These are phyloP conservation scores for Zoysia pacifica DNA, from an alignment of 176 grass and related monocot genomes.

Conservation along the genomic window DNA sequence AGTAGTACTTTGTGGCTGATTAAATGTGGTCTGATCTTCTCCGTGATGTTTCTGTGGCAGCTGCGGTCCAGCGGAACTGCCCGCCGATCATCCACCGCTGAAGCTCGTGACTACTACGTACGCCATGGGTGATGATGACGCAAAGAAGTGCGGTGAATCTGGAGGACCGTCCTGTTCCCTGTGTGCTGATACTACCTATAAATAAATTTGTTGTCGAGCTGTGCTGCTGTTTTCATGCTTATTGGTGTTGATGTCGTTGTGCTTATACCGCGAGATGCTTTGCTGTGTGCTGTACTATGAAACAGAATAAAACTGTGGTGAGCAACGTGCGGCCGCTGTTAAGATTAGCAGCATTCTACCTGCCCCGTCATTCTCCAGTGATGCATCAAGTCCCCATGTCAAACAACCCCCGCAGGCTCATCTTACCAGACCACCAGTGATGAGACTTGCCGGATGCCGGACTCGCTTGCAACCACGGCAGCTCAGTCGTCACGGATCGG, in stretches of 20 bases:
- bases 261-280: too few species aligned
- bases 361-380: too few species aligned
- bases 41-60: background rate
- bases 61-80: background rate
- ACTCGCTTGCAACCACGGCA: too few species aligned
- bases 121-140: background rate
- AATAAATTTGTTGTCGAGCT: background rate
- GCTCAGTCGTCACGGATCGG: too few species aligned
- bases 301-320: background rate
- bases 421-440: too few species aligned
- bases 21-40: background rate
- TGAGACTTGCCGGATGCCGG: too few species aligned
- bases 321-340: background rate
- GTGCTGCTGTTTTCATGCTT: background rate
- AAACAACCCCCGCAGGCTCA: too few species aligned
- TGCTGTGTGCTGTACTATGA: background rate
- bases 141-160: background rate
- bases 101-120: background rate
- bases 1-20: background rate
- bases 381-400: too few species aligned
- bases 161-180: background rate
- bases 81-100: background rate
- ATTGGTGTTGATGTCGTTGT: background rate
- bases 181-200: background rate
- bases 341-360: background rate